A percentile compares a stretch with the other conserved stretches of the same genome.
phyloP scores from a whole-genome alignment of 2,329 filamentous ascomycete species.

The Claviceps sp. region DNA sequence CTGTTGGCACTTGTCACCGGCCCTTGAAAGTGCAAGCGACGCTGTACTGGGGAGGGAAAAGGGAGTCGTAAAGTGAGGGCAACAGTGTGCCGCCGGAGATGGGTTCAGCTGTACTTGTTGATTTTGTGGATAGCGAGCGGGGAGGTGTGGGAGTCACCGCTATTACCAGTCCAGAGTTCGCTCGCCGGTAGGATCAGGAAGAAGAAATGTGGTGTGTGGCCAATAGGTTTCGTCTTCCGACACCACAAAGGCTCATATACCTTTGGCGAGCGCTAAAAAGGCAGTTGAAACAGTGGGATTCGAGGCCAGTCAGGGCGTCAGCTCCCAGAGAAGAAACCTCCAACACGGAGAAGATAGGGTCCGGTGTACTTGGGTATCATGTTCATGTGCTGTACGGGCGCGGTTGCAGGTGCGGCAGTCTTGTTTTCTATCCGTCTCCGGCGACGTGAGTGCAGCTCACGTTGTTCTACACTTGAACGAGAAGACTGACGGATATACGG shows the following conservation, averaged over 20 bases:
- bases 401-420: neutral
- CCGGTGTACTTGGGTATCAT: slow-evolving; percentile 25
- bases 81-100: too few species aligned
- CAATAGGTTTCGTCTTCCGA: neutral
- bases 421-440: slow-evolving; percentile 1
- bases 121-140: too few species aligned
- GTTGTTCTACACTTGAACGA: slow-evolving; percentile 1
- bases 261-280: too few species aligned
- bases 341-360: slow-evolving; percentile 26
- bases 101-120: too few species aligned
- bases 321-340: slow-evolving; percentile 26
- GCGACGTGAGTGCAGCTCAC: slow-evolving; percentile 2
- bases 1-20: too few species aligned
- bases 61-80: too few species aligned
- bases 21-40: too few species aligned
- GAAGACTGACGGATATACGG: neutral
- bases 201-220: neutral
- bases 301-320: slow-evolving; percentile 22
- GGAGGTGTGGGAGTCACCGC: too few species aligned
- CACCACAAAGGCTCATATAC: neutral
- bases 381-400: slow-evolving; percentile 16
- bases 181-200: too few species aligned
- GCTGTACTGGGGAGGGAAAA: too few species aligned
- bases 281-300: neutral
- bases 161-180: too few species aligned